Percentiles rank a stretch among this genome's conserved stretches.
Evolutionary conservation across 305 asterid species (phyloP).

Genomic region (Rubia balearica): DNA sequence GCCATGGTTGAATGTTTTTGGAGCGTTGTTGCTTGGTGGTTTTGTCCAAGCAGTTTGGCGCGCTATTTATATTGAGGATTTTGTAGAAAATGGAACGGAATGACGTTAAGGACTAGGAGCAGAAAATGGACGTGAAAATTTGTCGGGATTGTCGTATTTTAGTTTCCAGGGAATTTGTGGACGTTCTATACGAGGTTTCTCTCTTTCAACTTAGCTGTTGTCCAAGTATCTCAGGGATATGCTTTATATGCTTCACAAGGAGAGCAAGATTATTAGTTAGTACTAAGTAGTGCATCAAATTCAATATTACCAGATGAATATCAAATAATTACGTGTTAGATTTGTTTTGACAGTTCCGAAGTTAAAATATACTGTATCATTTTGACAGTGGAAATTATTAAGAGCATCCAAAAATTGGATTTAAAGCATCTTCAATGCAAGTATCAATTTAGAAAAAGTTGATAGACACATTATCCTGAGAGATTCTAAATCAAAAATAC

Average conservation of each 20-base stretch:
- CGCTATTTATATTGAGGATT: background rate
- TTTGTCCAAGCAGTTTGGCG: background rate
- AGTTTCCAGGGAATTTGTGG: background rate
- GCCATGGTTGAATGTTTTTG: slow-evolving; percentile 23
- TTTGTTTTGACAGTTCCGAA: too few relatives aligned
- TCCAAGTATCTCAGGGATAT: background rate
- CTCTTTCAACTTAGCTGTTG: background rate
- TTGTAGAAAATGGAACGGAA: background rate
- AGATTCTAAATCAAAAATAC: too few relatives aligned
- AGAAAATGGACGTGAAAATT: slow-evolving; percentile 14
- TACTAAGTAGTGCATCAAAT: too few relatives aligned
- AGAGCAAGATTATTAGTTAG: background rate
- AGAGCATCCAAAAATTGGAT: too few relatives aligned
- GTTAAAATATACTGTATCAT: too few relatives aligned
- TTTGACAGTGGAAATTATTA: too few relatives aligned
- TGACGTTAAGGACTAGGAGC: slow-evolving; percentile 20
- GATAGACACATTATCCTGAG: too few relatives aligned
- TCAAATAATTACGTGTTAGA: too few relatives aligned
- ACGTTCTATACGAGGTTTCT: background rate
- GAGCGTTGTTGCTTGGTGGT: background rate
- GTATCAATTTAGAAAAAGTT: too few relatives aligned
- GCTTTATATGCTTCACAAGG: slow-evolving; percentile 1
- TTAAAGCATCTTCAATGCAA: too few relatives aligned
- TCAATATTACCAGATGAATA: too few relatives aligned
- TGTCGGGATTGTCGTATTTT: slow-evolving; percentile 1